These are phyloP conservation scores for Alternaria incomplexa DNA, from an alignment of 2,329 filamentous ascomycete genomes.

Conservation along the genomic window DNA sequence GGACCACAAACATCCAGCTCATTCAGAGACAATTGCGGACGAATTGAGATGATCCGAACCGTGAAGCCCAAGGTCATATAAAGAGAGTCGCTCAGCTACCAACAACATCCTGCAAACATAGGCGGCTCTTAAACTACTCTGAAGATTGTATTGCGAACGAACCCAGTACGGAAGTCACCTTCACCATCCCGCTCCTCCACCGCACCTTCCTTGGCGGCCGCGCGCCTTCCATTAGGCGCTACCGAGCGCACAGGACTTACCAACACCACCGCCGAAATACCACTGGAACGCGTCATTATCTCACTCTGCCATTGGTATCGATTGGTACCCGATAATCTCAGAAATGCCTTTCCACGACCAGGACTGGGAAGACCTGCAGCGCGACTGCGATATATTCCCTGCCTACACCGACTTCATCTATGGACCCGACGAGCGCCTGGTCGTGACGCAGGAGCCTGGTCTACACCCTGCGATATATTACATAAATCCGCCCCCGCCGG, in stretches of 20 bases:
- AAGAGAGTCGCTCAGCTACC: background rate
- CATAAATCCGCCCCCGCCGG: background rate
- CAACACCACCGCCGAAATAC: background rate
- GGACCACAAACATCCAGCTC: background rate
- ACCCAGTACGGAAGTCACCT: background rate
- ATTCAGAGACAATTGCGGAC: background rate
- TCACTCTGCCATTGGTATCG: background rate
- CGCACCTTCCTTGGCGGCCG: background rate
- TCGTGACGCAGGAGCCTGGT: conserved; percentile 20
- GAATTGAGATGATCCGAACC: background rate
- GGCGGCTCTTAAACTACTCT: no score
- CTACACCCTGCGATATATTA: conserved; percentile 21
- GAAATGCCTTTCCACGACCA: conserved; percentile 23
- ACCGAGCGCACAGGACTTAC: background rate
- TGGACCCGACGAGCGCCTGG: conserved; percentile 18
- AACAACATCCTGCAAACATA: background rate
- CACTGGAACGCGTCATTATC: background rate
- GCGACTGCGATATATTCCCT: conserved; percentile 27
- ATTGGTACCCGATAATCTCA: background rate
- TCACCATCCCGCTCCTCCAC: background rate
- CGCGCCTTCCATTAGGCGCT: background rate
- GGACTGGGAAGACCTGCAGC: conserved; percentile 25
- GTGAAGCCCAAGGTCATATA: background rate
- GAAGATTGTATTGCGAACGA: background rate
- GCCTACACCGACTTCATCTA: conserved; percentile 31